Evolutionary conservation across 1,284 basidiomycete genomes (phyloP), one percentile per base, ranked within the genome.

Genomic region (Irpex rosettiformis): DNA sequence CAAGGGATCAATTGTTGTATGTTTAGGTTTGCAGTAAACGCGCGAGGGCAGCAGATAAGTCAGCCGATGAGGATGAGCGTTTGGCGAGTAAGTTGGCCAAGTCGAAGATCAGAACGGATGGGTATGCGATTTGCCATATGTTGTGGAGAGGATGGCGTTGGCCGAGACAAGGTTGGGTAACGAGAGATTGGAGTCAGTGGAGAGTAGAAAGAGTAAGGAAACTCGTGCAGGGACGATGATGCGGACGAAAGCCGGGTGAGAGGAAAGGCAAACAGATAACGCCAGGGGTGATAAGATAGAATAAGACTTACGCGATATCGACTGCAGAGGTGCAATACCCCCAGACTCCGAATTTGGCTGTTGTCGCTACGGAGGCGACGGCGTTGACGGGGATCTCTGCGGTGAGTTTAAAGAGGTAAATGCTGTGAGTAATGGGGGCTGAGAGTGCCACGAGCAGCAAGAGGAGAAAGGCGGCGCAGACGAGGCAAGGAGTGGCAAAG

Each of bases 361-460:
- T 69, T 16, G 70, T 79, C 22, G 61, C 69, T 21, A 75, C 77
- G 27, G 69, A 69, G 52, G 74, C 70, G 30, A 79, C 62, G 49
- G 78, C 53, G 42, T 69, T 65, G 3, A 72, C 69, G 24, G 66
- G 67, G 58, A 73, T 67, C 53, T 74, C 67, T 10, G 74, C 76
- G n/a, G 73, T 64, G 27, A 84, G 71, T 49, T 70, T 72, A 66
- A 84, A 81, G 59, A 85, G 73, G 69, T 75, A 82, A 55, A 85
- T 79, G 61, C 73, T 68, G 67, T 82, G 79, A 66, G 79, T 79
- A 65, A 86, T 80, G n/a, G 83, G 82, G n/a, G 77, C 74, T 3
- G 83, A 85, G 55, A 85, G 76, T 4, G 80, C 79, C 33, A 81
- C 79, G 29, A 86, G 75, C 45, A 86, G 75, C 21, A 86, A 74